Evolutionary conservation across 768 basidiomycete species (phyloP).

Genomic region (Naganishia vishniacii): DNA sequence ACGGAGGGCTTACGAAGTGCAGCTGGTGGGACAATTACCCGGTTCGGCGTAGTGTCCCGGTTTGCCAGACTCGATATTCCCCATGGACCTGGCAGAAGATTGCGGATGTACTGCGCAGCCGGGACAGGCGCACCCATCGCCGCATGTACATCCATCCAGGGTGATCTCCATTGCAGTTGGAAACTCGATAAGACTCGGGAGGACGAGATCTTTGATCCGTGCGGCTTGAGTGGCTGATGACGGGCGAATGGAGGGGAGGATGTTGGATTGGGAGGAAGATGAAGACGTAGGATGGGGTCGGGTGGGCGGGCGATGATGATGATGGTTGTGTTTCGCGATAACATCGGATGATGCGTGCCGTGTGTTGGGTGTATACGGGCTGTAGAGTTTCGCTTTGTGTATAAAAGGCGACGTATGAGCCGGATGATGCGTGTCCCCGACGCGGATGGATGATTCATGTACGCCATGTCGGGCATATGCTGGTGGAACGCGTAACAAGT

Average conservation of each 20-base stretch:
- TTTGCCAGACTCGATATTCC: conserved; percentile 3
- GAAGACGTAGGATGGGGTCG: conserved; percentile 29
- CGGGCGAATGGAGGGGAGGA: conserved; percentile 31
- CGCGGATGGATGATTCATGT: conserved; percentile 10
- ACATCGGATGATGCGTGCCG: not conserved
- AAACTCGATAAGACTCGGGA: conserved; percentile 10
- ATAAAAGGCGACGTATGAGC: conserved; percentile 44
- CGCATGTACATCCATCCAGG: conserved; percentile 46
- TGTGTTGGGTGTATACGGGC: conserved; percentile 43
- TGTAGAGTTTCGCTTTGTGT: conserved; percentile 48
- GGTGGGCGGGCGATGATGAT: not conserved
- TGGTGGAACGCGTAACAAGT: too few species aligned
- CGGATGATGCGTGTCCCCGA: conserved; percentile 36
- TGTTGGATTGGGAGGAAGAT: conserved; percentile 36
- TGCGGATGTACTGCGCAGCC: conserved; percentile 44
- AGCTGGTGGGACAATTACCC: conserved; percentile 25
- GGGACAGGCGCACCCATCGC: conserved; percentile 46
- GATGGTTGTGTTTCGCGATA: not conserved
- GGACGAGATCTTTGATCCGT: conserved; percentile 1
- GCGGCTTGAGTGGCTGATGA: conserved; percentile 24
- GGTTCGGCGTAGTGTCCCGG: not conserved
- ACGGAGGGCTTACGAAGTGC: conserved; percentile 23
- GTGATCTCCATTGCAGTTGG: not conserved
- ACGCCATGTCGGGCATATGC: too few species aligned
- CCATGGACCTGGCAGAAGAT: too few species aligned